phyloP scores from a whole-genome alignment of 2,329 filamentous ascomycete species.

The Fusarium sp. region DNA sequence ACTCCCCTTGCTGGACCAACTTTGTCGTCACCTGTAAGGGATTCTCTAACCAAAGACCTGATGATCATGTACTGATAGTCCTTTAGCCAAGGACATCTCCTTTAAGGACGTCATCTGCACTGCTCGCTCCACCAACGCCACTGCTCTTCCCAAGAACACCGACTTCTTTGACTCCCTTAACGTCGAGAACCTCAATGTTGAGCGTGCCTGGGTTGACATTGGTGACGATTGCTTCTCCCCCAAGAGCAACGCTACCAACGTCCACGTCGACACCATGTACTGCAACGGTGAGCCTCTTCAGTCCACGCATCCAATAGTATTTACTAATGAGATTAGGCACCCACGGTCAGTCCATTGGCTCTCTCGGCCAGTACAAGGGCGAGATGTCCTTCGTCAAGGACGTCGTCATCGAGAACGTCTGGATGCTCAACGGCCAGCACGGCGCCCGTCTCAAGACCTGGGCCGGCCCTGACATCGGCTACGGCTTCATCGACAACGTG shows the following conservation, averaged over 20 bases:
- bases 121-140: constrained; percentile 36
- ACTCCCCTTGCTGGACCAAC: constrained; percentile 40
- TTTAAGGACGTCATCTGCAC: constrained; percentile 39
- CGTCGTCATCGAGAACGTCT: constrained; percentile 39
- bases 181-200: constrained; percentile 30
- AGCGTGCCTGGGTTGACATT: constrained; percentile 39
- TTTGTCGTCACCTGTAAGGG: constrained; percentile 38
- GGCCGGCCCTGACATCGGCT: constrained; percentile 35
- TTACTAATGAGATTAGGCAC: constrained; percentile 4
- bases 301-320: fast-evolving
- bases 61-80: not conserved
- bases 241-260: constrained; percentile 37
- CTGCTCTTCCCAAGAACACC: constrained; percentile 36
- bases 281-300: constrained; percentile 27
- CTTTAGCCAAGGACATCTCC: constrained; percentile 31
- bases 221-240: constrained; percentile 41
- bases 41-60: fast-evolving
- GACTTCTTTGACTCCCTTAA: constrained; percentile 40
- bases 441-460: constrained; percentile 39
- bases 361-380: constrained; percentile 36
- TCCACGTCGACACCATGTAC: constrained; percentile 39
- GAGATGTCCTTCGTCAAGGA: constrained; percentile 39
- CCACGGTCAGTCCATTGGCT: constrained; percentile 37
- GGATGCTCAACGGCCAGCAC: constrained; percentile 40
- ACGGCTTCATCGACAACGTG: constrained; percentile 39